Base-by-base conservation (phyloP, 345 rosid genomes). In the Aurinia saxatilis region DNA sequence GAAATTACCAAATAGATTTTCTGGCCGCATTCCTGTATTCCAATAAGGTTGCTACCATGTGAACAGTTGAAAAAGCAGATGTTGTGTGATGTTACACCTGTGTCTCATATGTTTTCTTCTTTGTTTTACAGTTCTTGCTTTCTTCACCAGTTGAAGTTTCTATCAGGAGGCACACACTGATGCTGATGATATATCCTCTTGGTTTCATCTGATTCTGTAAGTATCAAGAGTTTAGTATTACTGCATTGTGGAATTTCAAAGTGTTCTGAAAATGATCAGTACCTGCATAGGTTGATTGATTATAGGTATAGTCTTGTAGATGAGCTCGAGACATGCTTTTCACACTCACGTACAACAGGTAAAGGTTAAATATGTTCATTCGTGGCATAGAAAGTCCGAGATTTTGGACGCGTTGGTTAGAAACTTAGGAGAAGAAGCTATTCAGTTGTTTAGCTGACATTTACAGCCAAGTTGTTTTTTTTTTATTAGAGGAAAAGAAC, bases 401-500 rank as follows among this genome's bases (percentile, higher is more conserved):
- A 7, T 34, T 75, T 79, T 85, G 75, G 79, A 83, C 78, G 84
- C 69, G 70, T 86, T 74, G 85, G 96, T 82, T 86, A 77, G 88
- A 86, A 84, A 82, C 82, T 79, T 79, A 65, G 63, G 57, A 33
- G 77, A 76, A 79, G 77, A 86, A 79, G 84, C 93, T 79, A 88
- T 63, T 56, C 60, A 63, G 75, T 71, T 63, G 65, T 71, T 71
- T 71, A 71, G 65, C 75, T 71, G 75, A 71, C 42, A 57, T 40
- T 71, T 36, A 64, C 70, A 64, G 12, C 46, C 70, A 34, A 57
- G 55, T 50, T 56, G 34, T 54, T 38, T 36, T 21, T 21, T 21
- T 36, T 19, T n/a, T 10, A 33, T 39, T 31, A 50, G 14, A 50
- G 41, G 48, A 71, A 71, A 44, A 57, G 40, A 70, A 63, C 50